phyloP scores from a whole-genome alignment of 2,329 filamentous ascomycete species.

The Curvularia eragrostidis region DNA sequence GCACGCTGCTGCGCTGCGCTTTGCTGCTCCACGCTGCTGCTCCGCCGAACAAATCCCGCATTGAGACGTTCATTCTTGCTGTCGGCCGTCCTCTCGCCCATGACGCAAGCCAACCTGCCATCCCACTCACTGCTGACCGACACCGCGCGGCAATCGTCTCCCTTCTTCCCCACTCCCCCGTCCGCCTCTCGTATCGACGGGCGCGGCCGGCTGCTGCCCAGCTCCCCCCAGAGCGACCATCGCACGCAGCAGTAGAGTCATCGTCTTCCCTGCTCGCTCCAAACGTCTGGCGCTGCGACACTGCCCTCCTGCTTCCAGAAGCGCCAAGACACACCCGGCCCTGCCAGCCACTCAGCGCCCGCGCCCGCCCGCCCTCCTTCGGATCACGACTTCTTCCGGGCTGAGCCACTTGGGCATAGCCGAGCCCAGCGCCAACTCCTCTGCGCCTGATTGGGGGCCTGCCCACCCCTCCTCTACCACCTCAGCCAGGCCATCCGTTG shows the following conservation, averaged over 20 bases:
- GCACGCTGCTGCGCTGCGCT: not conserved
- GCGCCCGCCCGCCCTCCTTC: slow-evolving; percentile 17
- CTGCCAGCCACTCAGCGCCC: slow-evolving; percentile 22
- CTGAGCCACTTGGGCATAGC: slow-evolving; percentile 34
- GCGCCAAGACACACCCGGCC: slow-evolving; percentile 16
- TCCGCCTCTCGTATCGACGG: not conserved
- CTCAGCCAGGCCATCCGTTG: slow-evolving; percentile 19
- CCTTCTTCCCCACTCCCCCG: too few species aligned
- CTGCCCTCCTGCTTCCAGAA: slow-evolving; percentile 29
- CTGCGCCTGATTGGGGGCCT: not conserved
- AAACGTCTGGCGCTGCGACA: slow-evolving; percentile 7
- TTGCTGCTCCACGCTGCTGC: not conserved
- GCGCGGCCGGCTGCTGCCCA: not conserved
- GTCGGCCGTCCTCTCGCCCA: slow-evolving; percentile 13
- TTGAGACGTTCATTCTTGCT: too few species aligned
- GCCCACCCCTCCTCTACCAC: slow-evolving; percentile 8
- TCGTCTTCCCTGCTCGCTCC: not conserved
- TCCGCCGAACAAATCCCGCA: slow-evolving; percentile 24
- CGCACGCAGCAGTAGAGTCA: not conserved
- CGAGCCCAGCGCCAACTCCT: slow-evolving; percentile 7
- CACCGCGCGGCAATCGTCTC: too few species aligned
- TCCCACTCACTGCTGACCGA: too few species aligned
- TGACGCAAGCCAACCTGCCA: slow-evolving; percentile 26
- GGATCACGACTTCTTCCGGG: slow-evolving; percentile 29
- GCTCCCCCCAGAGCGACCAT: too few species aligned